A percentile compares a stretch with the other conserved stretches of the same genome.
Evolutionary conservation across 2,329 filamentous ascomycete species (phyloP).

Genomic region (Neonectria neomacrospora): DNA sequence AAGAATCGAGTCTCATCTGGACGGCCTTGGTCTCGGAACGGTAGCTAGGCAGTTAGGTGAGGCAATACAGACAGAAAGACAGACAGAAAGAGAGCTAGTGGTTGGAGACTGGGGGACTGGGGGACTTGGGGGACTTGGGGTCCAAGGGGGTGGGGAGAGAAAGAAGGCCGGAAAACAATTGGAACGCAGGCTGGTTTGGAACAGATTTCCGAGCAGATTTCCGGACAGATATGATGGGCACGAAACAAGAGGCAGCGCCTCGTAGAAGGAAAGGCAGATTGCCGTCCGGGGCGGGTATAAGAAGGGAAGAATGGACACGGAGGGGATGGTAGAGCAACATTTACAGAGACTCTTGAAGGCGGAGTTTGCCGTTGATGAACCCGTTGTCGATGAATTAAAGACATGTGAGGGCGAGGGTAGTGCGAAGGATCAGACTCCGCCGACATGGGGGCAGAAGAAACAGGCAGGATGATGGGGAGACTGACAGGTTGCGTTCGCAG

Average conservation of each 20-base stretch:
- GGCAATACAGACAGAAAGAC: constrained; percentile 23
- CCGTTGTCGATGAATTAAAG: constrained; percentile 43
- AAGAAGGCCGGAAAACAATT: constrained; percentile 22
- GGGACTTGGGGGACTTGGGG: constrained; percentile 1
- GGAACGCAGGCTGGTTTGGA: constrained; percentile 12
- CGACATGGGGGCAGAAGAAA: constrained; percentile 37
- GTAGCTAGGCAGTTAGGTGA: constrained; percentile 11
- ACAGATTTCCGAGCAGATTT: constrained; percentile 13
- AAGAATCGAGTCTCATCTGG: constrained; percentile 39
- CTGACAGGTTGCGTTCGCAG: constrained; percentile 39
- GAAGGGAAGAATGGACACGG: constrained; percentile 9
- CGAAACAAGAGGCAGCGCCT: constrained; percentile 16
- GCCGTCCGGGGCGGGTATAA: constrained; percentile 20
- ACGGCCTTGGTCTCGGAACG: constrained; percentile 7
- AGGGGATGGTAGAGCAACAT: constrained; percentile 18
- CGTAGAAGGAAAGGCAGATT: constrained; percentile 6
- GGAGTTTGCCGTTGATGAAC: constrained; percentile 41
- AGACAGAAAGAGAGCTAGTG: constrained; percentile 28
- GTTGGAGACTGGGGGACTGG: not conserved
- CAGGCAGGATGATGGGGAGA: constrained; percentile 43
- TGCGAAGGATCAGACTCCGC: constrained; percentile 45
- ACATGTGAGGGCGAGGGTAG: constrained; percentile 40
- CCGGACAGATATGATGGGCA: constrained; percentile 11
- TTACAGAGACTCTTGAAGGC: constrained; percentile 37
- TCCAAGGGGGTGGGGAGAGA: constrained; percentile 39